Conservation (phyloP, 129 eudicot species). For the Escallonia rubra region DNA sequence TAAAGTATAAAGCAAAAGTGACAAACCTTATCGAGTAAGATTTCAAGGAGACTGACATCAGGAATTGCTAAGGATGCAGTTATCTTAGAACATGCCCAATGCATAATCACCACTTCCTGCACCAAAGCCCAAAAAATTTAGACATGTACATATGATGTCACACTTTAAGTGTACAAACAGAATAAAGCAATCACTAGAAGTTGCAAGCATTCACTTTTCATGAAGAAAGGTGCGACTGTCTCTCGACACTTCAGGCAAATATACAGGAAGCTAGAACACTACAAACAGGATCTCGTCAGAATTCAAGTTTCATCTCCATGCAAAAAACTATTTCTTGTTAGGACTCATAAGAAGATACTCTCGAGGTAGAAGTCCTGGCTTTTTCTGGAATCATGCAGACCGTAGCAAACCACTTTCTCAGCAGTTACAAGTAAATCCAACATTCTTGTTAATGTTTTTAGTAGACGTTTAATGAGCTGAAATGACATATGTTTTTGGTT, state of each 20-base stretch:
- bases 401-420: no score
- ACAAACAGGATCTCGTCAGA: no score
- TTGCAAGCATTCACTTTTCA: neutral
- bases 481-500: no score
- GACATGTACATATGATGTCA: neutral
- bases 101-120: slow-evolving; percentile 96
- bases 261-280: neutral
- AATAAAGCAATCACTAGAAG: no score
- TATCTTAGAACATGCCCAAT: slow-evolving; percentile 96
- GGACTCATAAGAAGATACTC: no score
- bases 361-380: no score
- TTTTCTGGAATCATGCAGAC: no score
- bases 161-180: neutral
- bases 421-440: no score
- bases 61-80: slow-evolving; percentile 59
- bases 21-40: slow-evolving; percentile 81
- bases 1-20: neutral
- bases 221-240: neutral
- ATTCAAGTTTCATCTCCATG: no score
- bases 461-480: no score
- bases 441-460: no score
- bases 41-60: slow-evolving; percentile 74
- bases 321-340: no score
- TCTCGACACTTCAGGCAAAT: neutral
- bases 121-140: slow-evolving; percentile 9